phyloP scores from a whole-genome alignment of 371 early-diverging fungal species.

The Mortierella sp. region DNA sequence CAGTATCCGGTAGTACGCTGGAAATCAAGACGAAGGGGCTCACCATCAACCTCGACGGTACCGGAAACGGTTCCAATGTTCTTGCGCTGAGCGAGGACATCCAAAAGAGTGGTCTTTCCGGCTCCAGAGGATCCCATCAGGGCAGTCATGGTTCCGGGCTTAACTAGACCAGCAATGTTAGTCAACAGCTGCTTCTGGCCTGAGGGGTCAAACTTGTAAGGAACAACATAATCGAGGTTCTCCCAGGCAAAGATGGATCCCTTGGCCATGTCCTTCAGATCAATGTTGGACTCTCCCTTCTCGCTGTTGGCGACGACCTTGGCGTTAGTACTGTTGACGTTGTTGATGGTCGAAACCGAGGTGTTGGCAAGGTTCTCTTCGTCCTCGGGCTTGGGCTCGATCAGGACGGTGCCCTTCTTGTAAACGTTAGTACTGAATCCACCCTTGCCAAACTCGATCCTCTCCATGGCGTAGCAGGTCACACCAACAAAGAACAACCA shows the following conservation, averaged over 20 bases:
- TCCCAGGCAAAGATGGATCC: constrained; percentile 62
- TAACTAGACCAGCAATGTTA: constrained; percentile 61
- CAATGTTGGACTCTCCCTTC: constrained; percentile 27
- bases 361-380: constrained; percentile 18
- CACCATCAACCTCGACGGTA: constrained; percentile 58
- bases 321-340: background rate
- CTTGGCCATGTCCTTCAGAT: constrained; percentile 53
- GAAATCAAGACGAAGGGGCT: constrained; percentile 67
- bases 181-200: constrained; percentile 60
- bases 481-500: constrained; percentile 63
- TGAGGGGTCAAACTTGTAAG: constrained; percentile 48
- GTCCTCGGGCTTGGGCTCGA: background rate
- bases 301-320: background rate
- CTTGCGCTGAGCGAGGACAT: constrained; percentile 85
- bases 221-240: constrained; percentile 59
- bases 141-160: constrained; percentile 81
- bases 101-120: constrained; percentile 92
- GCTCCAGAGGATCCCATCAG: constrained; percentile 91
- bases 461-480: constrained; percentile 61
- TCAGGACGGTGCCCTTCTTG: constrained; percentile 42
- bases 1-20: constrained; percentile 85
- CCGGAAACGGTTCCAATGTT: constrained; percentile 83
- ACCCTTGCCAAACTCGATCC: constrained; percentile 64
- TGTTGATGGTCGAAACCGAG: constrained; percentile 29
- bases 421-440: constrained; percentile 67